Base-by-base conservation (phyloP, 345 rosid genomes). In the Gossypium ekmanianum region DNA sequence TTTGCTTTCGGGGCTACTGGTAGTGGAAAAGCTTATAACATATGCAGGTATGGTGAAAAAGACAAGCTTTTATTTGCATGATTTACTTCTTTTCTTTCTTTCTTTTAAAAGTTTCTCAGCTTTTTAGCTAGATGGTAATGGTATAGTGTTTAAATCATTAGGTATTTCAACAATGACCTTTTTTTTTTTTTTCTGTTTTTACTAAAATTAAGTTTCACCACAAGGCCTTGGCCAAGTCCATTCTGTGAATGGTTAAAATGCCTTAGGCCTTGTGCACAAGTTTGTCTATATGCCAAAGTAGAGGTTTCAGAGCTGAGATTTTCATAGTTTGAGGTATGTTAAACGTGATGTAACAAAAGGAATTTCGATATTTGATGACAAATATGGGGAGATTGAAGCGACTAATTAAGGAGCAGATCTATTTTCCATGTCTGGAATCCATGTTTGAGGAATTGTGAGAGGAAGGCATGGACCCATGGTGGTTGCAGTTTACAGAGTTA, bases 381-480 rank as follows among this genome's bases (percentile, higher is more conserved):
- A 86, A 75, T 87, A 89, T 75, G 96, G 96, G 61, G 84, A 86
- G 51, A 87, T 86, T 72, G 41, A 34, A 34, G 41, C 41, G 7
- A 34, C 41, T 96, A 92, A 82, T 89, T 91, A 27, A 91, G 74
- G 85, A 98, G 98, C 39, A 85, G 91, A 3, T 87, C 92, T 0
- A 79, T 90, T 17, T 72, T 66, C 98, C 51, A 88, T 90, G 84
- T 20, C 73, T 78, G 97, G 91, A 58, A 77, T 87, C 78, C 91
- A 80, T 81, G 83, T 88, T 74, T 74, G 98, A 22, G 93, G 90
- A 82, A 87, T 87, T 71, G 96, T 98, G 97, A 73, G 97, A 73
- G 86, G 97, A 80, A 94, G 98, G 83, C 98, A 92, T 77, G 98
- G 93, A 1, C 92, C 87, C 11, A 93, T 94, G 64, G 96, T 90